Evolutionary conservation across 129 eudicot species (phyloP), one percentile per base, ranked within the genome.

Genomic region (Daucus carota): DNA sequence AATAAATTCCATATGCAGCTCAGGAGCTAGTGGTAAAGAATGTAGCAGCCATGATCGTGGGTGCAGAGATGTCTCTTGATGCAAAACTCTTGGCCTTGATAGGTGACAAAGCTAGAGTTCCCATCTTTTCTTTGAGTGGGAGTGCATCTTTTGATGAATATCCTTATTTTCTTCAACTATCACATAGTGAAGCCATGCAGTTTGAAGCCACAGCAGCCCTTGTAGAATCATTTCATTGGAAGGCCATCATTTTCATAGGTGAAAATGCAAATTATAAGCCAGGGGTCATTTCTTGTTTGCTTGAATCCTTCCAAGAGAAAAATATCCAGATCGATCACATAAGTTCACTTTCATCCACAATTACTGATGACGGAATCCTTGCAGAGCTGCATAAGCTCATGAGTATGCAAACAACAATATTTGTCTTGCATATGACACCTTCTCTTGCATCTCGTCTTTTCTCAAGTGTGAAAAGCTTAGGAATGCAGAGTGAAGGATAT

Each of bases 401-500:
- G 59, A 63, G 17, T 14, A 65, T 80, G 67, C 50, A 70, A 41
- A 76, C 84, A 69, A 73, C 72, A 12, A 75, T 80, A 2, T 24
- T 85, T 52, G 26, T 85, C 26, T 77, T 87, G 60, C 87, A 90
- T 50, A 43, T 80, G 76, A 72, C 85, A 1, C 72, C 85, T 68
- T 66, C 57, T 70, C 77, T 85, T n/a, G 82, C 83, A n/a, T 77
- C 86, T 43, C 73, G 77, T 32, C 17, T 87, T 69, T 43, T 87
- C 41, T 3, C 62, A 9, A 77, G 18, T 26, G 88, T 87, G 0
- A 78, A 74, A 18, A 45, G 50, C 22, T 50, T 82, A 31, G 86
- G 81, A 57, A 80, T 88, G 88, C 81, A 85, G 85, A 77, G 71
- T 70, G 81, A 77, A 32, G 83, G 83, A 26, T 86, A 80, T 72